Evolutionary conservation across 2,329 filamentous ascomycete species (phyloP).

Genomic region (Akanthomyces lecanii): DNA sequence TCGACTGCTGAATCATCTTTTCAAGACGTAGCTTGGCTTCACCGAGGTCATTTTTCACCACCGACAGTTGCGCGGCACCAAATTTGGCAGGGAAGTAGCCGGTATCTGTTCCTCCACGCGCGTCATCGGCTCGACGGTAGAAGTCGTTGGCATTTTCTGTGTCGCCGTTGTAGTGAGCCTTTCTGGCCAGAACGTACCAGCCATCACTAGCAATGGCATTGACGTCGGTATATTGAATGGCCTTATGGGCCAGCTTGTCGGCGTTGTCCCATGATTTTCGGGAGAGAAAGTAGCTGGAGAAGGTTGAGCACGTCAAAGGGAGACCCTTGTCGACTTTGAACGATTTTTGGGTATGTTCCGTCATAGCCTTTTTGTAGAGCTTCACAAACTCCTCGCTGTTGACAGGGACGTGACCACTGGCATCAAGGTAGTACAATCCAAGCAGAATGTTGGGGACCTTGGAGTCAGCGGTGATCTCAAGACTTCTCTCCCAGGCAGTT

Average conservation of each 20-base stretch:
- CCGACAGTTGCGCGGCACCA: conserved; percentile 83
- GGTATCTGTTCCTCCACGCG: conserved; percentile 82
- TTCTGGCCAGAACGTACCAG: conserved; percentile 90
- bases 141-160: conserved; percentile 73
- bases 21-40: conserved; percentile 92
- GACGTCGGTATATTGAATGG: conserved; percentile 92
- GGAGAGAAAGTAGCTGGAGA: conserved; percentile 84
- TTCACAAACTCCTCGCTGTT: conserved; percentile 80
- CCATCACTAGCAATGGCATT: conserved; percentile 96
- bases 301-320: conserved; percentile 84
- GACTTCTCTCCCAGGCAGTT: conserved; percentile 79
- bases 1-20: conserved; percentile 85
- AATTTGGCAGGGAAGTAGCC: conserved; percentile 95
- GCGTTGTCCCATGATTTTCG: conserved; percentile 77
- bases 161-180: conserved; percentile 81
- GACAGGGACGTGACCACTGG: conserved; percentile 76
- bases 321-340: conserved; percentile 92
- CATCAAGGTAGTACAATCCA: conserved; percentile 83
- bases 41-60: conserved; percentile 77
- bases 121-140: conserved; percentile 86
- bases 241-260: conserved; percentile 82
- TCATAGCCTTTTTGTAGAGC: conserved; percentile 91
- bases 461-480: conserved; percentile 77
- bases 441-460: conserved; percentile 89
- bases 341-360: conserved; percentile 85